These are phyloP conservation scores for Kwoniella sp. DNA, from an alignment of 768 basidiomycete species.

Conservation along the genomic window DNA sequence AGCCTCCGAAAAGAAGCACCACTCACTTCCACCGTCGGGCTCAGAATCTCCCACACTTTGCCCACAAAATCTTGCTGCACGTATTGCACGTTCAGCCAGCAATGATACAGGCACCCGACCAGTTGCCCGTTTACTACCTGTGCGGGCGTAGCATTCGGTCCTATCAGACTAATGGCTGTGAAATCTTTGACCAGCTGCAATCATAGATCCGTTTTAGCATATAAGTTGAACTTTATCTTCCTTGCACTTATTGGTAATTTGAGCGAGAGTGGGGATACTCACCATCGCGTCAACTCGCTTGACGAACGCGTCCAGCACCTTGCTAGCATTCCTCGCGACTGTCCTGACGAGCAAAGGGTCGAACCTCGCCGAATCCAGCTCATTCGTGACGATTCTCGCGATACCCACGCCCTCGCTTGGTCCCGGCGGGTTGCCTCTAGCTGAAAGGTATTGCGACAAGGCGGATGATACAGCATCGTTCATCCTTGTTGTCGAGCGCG, in stretches of 20 bases:
- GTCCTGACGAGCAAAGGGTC: constrained; percentile 82
- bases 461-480: constrained; percentile 80
- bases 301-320: constrained; percentile 70
- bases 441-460: constrained; percentile 64
- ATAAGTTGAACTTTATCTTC: neutral
- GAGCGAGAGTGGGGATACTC: constrained; percentile 48
- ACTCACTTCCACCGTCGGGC: constrained; percentile 66
- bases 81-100: constrained; percentile 69
- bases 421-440: constrained; percentile 70
- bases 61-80: constrained; percentile 70
- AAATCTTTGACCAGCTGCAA: constrained; percentile 73
- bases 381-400: constrained; percentile 78
- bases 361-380: constrained; percentile 87
- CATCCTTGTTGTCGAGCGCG: constrained; percentile 77
- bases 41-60: constrained; percentile 63
- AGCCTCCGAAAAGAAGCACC: too few relatives aligned
- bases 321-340: constrained; percentile 73
- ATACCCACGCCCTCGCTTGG: constrained; percentile 75
- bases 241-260: too few relatives aligned
- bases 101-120: constrained; percentile 77
- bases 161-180: constrained; percentile 71
- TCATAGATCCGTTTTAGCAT: neutral
- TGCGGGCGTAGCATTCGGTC: constrained; percentile 75
- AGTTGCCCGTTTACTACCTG: constrained; percentile 77
- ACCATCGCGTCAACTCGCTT: constrained; percentile 72